Evolutionary conservation across 257 asterid genomes (phyloP).

Genomic region (Buddleja alternifolia): DNA sequence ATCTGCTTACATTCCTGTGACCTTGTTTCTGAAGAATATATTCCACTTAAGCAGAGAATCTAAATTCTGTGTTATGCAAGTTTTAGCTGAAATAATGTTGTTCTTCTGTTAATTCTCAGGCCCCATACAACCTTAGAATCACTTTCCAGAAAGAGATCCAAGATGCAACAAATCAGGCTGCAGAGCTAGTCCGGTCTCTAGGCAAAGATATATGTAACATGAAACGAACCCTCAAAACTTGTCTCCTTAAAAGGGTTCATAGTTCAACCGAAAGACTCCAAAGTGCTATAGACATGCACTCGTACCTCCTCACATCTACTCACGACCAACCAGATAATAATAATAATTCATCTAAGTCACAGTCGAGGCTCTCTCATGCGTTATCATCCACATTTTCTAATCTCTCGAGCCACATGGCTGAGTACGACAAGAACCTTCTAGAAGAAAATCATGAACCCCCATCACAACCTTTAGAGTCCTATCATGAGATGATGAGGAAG

Average conservation of each 20-base stretch:
- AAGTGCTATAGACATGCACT: constrained; percentile 55
- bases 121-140: constrained; percentile 58
- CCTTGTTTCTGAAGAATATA: constrained; percentile 36
- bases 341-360: constrained; percentile 29
- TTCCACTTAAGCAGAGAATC: constrained; percentile 22
- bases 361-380: constrained; percentile 34
- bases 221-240: constrained; percentile 46
- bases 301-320: constrained; percentile 55
- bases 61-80: neutral
- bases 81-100: neutral
- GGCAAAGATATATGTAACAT: constrained; percentile 54
- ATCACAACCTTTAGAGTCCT: constrained; percentile 35
- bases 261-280: constrained; percentile 56
- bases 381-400: constrained; percentile 39
- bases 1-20: constrained; percentile 15
- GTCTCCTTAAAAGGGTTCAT: constrained; percentile 53
- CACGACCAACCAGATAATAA: constrained; percentile 31
- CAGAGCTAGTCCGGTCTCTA: constrained; percentile 54
- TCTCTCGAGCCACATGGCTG: constrained; percentile 32
- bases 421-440: constrained; percentile 22
- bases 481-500: constrained; percentile 61
- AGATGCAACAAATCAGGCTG: constrained; percentile 58
- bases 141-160: constrained; percentile 63
- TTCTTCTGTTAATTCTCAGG: constrained; percentile 36
- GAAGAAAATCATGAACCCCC: constrained; percentile 29